phyloP scores from a whole-genome alignment of 2,329 filamentous ascomycete species.

The Clarireedia hainanense region DNA sequence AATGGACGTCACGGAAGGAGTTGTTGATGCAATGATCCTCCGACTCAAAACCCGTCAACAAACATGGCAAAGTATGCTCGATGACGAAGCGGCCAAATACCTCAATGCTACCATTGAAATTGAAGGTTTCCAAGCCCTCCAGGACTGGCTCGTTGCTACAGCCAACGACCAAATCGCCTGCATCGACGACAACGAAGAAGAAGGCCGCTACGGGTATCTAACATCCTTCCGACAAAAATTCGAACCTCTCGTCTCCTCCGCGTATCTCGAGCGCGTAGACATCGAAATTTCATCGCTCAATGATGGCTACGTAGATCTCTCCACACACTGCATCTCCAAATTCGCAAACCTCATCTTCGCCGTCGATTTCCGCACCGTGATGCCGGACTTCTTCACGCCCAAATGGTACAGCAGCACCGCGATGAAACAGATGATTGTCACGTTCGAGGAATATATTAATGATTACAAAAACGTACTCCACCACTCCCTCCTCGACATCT shows the following conservation, averaged over 20 bases:
- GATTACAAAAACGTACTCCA: conserved; percentile 84
- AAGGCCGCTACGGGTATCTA: conserved; percentile 70
- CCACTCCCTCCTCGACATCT: conserved; percentile 79
- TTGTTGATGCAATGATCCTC: conserved; percentile 92
- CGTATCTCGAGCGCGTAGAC: conserved; percentile 69
- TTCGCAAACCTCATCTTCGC: conserved; percentile 84
- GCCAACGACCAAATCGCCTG: conserved; percentile 98
- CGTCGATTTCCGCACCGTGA: conserved; percentile 78
- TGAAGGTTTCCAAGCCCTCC: conserved; percentile 67
- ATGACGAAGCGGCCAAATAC: conserved; percentile 74
- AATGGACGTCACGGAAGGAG: conserved; percentile 85
- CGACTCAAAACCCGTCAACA: conserved; percentile 76
- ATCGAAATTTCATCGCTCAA: conserved; percentile 67
- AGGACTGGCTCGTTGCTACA: conserved; percentile 94
- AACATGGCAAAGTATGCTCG: conserved; percentile 79
- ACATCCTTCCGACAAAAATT: conserved; percentile 80
- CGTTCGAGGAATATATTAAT: conserved; percentile 87
- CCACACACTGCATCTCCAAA: conserved; percentile 82
- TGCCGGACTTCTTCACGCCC: conserved; percentile 83
- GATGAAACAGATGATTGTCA: conserved; percentile 90
- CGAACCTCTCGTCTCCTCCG: conserved; percentile 69
- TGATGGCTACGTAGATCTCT: conserved; percentile 91
- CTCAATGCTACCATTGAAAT: conserved; percentile 48
- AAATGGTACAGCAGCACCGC: conserved; percentile 81
- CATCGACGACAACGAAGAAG: conserved; percentile 84